Base-by-base conservation (phyloP, 768 basidiomycete genomes). In the Russula vinacea region DNA sequence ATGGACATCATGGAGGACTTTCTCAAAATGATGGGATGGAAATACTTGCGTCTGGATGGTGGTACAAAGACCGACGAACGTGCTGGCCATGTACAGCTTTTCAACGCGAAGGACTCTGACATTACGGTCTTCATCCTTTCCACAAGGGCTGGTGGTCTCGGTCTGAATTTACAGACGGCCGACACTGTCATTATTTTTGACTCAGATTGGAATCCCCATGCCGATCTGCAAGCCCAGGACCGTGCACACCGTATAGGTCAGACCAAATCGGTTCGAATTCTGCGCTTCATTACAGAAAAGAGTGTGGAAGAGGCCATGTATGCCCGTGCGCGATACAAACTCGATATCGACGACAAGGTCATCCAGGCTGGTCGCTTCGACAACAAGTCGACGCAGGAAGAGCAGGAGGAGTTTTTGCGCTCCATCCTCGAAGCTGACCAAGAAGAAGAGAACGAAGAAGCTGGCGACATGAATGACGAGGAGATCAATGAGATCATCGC, bases 191-290 rank as follows among this genome's bases (percentile, higher is more conserved):
- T 94, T 50, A 87, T 94, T 60, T 89, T 92, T 70, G 89, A 92
- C 77, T 84, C 83, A 72, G 90, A 92, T 72, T 90, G 88, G 94
- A 99, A 98, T 78, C 96, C 96, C 53, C 96, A 98, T 70, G 96
- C 97, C 56, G 96, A 99, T 87, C 78, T 98, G 66, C 97, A 99
- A 76, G 97, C 97, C 14, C 97, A 99, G 75, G 96, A 99, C 85
- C 93, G 95, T 81, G 93, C 92, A 13, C 96, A 99, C 82, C 95
- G 97, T 83, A 99, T 99, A 71, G 97, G 97, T 64, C 97, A 99
- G 74, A 99, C 97, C 64, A 96, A 95, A 76, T 91, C 94, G 51
- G 97, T 99, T 22, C 87, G 95, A 37, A 98, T 99, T 67, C 81
- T 98, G 68, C 87, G 96, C 66, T 92, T 99, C 75, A 95, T 99